phyloP scores from a whole-genome alignment of 768 basidiomycete species.

The Termitomyces sp. region DNA sequence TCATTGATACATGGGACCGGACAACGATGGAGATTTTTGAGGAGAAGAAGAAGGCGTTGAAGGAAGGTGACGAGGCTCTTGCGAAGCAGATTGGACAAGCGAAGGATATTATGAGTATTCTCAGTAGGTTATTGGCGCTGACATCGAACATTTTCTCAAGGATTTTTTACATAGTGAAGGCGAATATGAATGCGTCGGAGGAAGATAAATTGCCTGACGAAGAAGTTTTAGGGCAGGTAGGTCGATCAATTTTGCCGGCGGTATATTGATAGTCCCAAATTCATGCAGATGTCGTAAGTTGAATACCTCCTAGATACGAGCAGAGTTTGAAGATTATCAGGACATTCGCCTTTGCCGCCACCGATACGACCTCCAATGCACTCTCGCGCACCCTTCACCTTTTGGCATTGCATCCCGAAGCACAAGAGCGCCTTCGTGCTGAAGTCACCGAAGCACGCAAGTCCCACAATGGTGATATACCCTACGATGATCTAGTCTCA shows the following conservation, averaged over 20 bases:
- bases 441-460: background rate
- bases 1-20: background rate
- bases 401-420: background rate
- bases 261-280: background rate
- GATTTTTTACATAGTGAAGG: background rate
- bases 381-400: background rate
- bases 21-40: background rate
- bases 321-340: background rate
- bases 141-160: background rate
- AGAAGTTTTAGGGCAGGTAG: background rate
- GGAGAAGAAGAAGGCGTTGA: background rate
- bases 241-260: background rate
- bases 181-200: background rate
- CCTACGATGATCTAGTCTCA: background rate
- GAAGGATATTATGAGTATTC: constrained; percentile 1
- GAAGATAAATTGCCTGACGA: background rate
- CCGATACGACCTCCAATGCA: constrained; percentile 1
- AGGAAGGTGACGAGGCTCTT: background rate
- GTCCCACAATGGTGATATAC: background rate
- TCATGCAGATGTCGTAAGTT: background rate
- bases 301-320: background rate
- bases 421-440: background rate
- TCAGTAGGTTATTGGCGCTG: background rate
- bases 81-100: background rate
- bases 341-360: background rate